A percentile compares a stretch with the other conserved stretches of the same genome.
These are phyloP conservation scores for Sophora flavescens DNA, from an alignment of 306 rosid species.

Conservation along the genomic window DNA sequence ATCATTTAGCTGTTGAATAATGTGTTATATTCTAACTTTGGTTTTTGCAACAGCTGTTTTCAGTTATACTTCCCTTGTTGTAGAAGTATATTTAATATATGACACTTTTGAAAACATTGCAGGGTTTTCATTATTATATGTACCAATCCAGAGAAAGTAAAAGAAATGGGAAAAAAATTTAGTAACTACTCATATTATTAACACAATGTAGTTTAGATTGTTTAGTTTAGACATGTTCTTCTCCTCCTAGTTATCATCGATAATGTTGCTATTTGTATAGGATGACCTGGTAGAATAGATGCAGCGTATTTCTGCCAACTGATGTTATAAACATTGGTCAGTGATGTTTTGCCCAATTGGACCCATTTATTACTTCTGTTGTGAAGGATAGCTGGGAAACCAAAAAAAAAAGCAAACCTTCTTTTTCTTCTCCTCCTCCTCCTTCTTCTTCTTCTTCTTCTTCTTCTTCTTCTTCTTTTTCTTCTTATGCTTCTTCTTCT, in stretches of 20 bases:
- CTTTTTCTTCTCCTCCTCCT: too few relatives aligned
- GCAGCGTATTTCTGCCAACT: not conserved
- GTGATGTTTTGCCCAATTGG: constrained; percentile 10
- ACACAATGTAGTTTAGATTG: constrained; percentile 8
- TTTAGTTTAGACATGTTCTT: constrained; percentile 11
- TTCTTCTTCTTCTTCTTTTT: too few relatives aligned
- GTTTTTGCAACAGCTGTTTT: constrained; percentile 27
- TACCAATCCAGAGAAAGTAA: constrained; percentile 17
- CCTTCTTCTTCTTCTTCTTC: too few relatives aligned
- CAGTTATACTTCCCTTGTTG: not conserved
- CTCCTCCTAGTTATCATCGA: not conserved
- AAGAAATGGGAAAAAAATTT: constrained; percentile 3
- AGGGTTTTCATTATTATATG: not conserved
- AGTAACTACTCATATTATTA: constrained; percentile 10
- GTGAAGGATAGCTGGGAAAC: too few relatives aligned
- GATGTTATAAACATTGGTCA: constrained; percentile 9
- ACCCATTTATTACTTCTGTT: constrained; percentile 23
- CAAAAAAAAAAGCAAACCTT: too few relatives aligned
- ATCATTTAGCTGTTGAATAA: not conserved
- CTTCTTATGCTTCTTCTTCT: too few relatives aligned
- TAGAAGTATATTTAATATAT: not conserved
- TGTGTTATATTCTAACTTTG: not conserved
- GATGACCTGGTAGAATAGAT: constrained; percentile 14
- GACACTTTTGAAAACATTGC: not conserved
- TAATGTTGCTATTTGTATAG: constrained; percentile 15